Base-by-base conservation (phyloP, 2,329 filamentous ascomycete genomes). In the Botrytis paeoniae region DNA sequence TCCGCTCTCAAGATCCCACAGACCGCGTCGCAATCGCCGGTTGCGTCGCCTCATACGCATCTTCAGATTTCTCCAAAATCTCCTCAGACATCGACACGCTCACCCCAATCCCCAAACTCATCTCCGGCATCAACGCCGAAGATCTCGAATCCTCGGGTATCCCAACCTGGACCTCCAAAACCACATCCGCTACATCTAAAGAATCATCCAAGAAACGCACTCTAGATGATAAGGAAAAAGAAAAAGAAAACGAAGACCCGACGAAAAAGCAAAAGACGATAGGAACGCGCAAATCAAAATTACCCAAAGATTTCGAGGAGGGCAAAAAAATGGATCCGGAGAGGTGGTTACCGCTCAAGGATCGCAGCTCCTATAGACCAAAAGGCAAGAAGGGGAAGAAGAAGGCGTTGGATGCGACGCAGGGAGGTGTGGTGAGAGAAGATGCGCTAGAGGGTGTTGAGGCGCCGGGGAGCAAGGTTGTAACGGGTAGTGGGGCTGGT, bases 311-410 rank as follows among this genome's bases (percentile, higher is more conserved):
- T 79, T 93, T 89, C 79, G 93, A 94, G 74, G 88, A 93, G 70
- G 89, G 87, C 78, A 97, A 94, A 85, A 91, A 90, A 76, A 88
- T 93, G 48, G 96, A 99, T 82, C 91, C 94, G 0, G 96, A 99
- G 83, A 88, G 96, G 75, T 99, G 96, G 96, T 83, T 99, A 74
- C 95, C 96, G 20, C 85, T 98, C 79, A 90, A 92, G 70, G 96
- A 99, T 81, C 88, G 96, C 73, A 96, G 93, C 78, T 93, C 90
- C 59, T 99, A 97, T 83, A 86, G 92, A 65, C 94, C 95, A 12
- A 97, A 96, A 85, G 94, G 94, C 9, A 94, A 92, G 85, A 97
- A 97, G 86, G 93, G 93, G 72, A 95, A 94, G 86, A 92, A 94
- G 87, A 92, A 92, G 83, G 91, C 89, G 7, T 86, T 87, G 75